A percentile compares a stretch with the other conserved stretches of the same genome.
Conservation (phyloP, 176 grass and related monocot species). For the Hordeum vulgare region MorexV3_pseudomolecules_assembly NC_058522.1:165766633-165767132, state of each 20-base stretch:
- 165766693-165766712: conserved; percentile 93
- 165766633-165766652: conserved; percentile 12
- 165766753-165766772: conserved; percentile 64
- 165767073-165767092: neutral
- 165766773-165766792: conserved; percentile 96
- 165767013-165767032: neutral
- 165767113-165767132: neutral
- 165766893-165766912: neutral
- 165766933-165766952: neutral
- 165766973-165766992: neutral
- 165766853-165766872: conserved; percentile 4
- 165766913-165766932: neutral
- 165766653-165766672: conserved; percentile 84
- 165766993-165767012: neutral
- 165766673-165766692: conserved; percentile 65
- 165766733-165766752: conserved; percentile 79
- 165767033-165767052: neutral
- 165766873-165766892: neutral
- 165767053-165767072: neutral
- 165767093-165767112: neutral
- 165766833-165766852: neutral
- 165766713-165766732: conserved; percentile 86
- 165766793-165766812: conserved; percentile 71
- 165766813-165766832: conserved; percentile 56
- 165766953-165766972: neutral